A percentile compares a stretch with the other conserved stretches of the same genome.
Conservation (phyloP, 1,284 basidiomycete genomes). For the Cystobasidium slooffiae region DNA sequence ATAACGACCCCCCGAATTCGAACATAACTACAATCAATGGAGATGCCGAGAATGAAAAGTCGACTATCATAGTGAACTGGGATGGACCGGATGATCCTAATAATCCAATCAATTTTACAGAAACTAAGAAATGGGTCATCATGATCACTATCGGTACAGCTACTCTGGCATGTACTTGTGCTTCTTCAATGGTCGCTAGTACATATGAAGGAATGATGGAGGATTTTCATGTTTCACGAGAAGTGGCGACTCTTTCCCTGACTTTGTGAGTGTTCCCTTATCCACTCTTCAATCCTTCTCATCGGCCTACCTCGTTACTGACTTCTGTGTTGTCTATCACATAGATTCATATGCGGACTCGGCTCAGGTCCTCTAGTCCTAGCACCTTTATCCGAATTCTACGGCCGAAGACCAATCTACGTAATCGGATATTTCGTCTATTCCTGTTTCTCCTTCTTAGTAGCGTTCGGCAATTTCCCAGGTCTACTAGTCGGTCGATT, state of each 20-base stretch:
- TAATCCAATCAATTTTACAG: slow-evolving; percentile 34
- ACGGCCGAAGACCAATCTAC: slow-evolving; percentile 48
- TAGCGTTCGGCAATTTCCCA: slow-evolving; percentile 55
- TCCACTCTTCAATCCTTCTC: background rate
- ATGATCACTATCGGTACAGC: slow-evolving; percentile 29
- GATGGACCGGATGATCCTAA: slow-evolving; percentile 37
- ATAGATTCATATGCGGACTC: slow-evolving; percentile 42
- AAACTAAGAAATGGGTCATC: slow-evolving; percentile 34
- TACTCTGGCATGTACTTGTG: slow-evolving; percentile 68
- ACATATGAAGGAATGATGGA: slow-evolving; percentile 67
- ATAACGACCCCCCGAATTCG: background rate
- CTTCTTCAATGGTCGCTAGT: slow-evolving; percentile 72
- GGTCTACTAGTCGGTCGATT: slow-evolving; percentile 73
- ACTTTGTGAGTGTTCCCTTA: slow-evolving; percentile 59
- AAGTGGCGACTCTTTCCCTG: slow-evolving; percentile 73
- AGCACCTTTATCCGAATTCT: slow-evolving; percentile 50
- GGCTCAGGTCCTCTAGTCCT: slow-evolving; percentile 46
- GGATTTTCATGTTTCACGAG: slow-evolving; percentile 67
- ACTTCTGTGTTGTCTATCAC: background rate
- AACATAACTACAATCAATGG: background rate
- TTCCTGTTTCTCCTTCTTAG: slow-evolving; percentile 40
- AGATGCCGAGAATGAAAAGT: background rate
- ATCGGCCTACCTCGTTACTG: background rate
- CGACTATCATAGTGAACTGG: slow-evolving; percentile 24
- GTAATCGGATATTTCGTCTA: slow-evolving; percentile 47